Evolutionary conservation across 2,329 filamentous ascomycete species (phyloP).

Genomic region (Alternaria sp.): DNA sequence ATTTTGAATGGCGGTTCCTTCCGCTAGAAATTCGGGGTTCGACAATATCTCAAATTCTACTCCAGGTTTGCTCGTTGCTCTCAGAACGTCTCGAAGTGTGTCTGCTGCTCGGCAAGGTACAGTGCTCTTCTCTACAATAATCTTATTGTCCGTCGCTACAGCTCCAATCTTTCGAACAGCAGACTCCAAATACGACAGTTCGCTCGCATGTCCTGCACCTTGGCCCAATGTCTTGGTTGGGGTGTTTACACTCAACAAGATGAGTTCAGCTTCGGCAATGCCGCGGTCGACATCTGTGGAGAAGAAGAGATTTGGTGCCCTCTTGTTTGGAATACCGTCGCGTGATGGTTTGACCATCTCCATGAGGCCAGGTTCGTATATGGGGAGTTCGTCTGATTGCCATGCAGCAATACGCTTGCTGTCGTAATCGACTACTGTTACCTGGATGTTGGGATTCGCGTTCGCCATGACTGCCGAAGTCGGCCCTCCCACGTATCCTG

Average conservation of each 20-base stretch:
- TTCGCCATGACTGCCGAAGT: too few relatives aligned
- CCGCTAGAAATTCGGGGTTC: too few relatives aligned
- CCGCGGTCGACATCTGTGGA: slow-evolving; percentile 70
- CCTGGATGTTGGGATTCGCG: slow-evolving; percentile 65
- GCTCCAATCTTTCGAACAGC: slow-evolving; percentile 73
- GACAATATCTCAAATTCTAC: too few relatives aligned
- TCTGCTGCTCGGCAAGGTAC: too few relatives aligned
- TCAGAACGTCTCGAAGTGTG: too few relatives aligned
- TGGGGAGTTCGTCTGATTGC: slow-evolving; percentile 77
- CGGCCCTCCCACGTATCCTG: too few relatives aligned
- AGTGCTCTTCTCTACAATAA: too few relatives aligned
- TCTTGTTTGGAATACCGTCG: slow-evolving; percentile 49
- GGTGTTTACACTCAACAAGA: slow-evolving; percentile 81
- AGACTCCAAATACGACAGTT: slow-evolving; percentile 76
- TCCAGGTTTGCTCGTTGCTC: too few relatives aligned
- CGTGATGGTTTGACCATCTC: slow-evolving; percentile 73
- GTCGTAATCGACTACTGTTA: slow-evolving; percentile 80
- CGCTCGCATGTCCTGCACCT: slow-evolving; percentile 75
- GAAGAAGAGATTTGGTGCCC: slow-evolving; percentile 75
- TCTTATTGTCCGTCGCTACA: slow-evolving; percentile 60
- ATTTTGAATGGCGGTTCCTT: too few relatives aligned
- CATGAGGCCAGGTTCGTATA: slow-evolving; percentile 76
- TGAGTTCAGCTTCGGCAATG: slow-evolving; percentile 74
- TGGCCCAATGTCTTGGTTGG: slow-evolving; percentile 77
- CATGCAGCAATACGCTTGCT: slow-evolving; percentile 72